phyloP scores from a whole-genome alignment of 2,329 filamentous ascomycete genomes.

The Ophiosphaerella narmari region DNA sequence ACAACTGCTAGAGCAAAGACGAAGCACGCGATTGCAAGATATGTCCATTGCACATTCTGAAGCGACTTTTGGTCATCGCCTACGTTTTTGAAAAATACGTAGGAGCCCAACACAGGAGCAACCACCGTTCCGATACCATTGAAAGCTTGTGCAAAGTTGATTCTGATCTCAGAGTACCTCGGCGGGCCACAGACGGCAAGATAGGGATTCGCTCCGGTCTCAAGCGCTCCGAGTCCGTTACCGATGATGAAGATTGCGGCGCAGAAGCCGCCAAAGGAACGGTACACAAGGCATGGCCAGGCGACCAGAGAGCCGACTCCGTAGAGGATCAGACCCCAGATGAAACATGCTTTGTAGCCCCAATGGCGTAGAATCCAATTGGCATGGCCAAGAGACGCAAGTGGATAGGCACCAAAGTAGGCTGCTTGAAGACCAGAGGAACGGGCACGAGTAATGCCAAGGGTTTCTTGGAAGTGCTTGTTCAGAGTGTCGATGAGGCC shows the following conservation, averaged over 20 bases:
- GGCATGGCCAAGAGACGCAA: conserved; percentile 54
- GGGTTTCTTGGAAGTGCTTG: conserved; percentile 53
- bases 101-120: conserved; percentile 62
- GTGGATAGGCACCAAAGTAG: conserved; percentile 57
- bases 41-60: conserved; percentile 67
- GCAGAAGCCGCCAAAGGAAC: conserved; percentile 64
- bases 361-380: conserved; percentile 56
- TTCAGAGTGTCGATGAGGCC: conserved; percentile 61
- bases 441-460: conserved; percentile 51
- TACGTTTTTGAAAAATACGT: conserved; percentile 65
- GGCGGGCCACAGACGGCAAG: conserved; percentile 61
- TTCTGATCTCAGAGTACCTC: conserved; percentile 61
- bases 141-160: conserved; percentile 64
- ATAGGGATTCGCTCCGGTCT: conserved; percentile 62
- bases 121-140: conserved; percentile 64
- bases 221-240: conserved; percentile 58
- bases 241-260: conserved; percentile 62
- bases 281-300: conserved; percentile 62
- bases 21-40: conserved; percentile 66
- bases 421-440: conserved; percentile 55
- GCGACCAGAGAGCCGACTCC: conserved; percentile 62
- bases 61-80: conserved; percentile 56
- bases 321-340: conserved; percentile 59
- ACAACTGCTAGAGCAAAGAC: conserved; percentile 61
- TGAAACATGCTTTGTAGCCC: conserved; percentile 54